These are phyloP conservation scores for Dictyostelium firmibasis DNA, from an alignment of 78 protist genomes.

Conservation along the genomic window DNA sequence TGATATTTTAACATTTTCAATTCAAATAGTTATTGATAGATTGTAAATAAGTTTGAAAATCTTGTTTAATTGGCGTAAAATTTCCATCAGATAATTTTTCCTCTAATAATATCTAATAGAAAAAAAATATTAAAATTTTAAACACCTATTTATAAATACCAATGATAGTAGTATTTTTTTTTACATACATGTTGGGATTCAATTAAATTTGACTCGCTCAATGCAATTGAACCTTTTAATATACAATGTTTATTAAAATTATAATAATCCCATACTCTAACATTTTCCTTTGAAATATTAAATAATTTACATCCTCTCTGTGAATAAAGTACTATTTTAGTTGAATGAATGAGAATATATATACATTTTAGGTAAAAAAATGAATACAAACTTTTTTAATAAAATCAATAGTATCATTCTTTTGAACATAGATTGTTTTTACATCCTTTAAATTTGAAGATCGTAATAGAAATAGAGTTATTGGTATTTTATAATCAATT, in stretches of 20 bases:
- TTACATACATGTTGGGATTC: slow-evolving; percentile 50
- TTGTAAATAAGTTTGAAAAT: background rate
- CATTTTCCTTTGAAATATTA: background rate
- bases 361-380: background rate
- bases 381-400: background rate
- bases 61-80: background rate
- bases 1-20: background rate
- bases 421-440: background rate
- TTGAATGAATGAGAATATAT: background rate
- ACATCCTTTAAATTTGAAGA: background rate
- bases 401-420: background rate
- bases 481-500: slow-evolving; percentile 9
- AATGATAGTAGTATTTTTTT: no score
- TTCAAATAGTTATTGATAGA: background rate
- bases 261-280: slow-evolving; percentile 77
- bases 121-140: no score
- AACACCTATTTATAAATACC: no score
- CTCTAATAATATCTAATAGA: slow-evolving; percentile 9
- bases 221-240: background rate
- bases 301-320: slow-evolving; percentile 18
- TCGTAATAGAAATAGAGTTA: background rate
- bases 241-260: background rate
- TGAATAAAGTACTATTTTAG: background rate
- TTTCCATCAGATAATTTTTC: slow-evolving; percentile 25
- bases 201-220: slow-evolving; percentile 19